Base-by-base conservation (phyloP, 2,329 filamentous ascomycete species). In the Graphiopsis chlorocephala region DNA sequence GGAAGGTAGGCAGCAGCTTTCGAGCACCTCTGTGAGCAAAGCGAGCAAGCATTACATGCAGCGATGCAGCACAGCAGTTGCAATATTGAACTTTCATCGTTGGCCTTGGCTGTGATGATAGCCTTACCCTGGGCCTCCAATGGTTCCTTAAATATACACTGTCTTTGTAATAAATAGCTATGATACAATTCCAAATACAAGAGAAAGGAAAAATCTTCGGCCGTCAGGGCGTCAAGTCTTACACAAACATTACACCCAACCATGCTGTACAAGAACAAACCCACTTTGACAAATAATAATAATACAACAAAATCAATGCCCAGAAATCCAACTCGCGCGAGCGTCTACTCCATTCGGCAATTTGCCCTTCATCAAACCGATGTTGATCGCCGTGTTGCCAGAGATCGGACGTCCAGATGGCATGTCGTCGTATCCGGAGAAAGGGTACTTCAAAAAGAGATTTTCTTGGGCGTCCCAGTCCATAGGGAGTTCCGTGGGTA, bases 381-480 rank as follows among this genome's bases (percentile, higher is more conserved):
- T 57, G 17, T 66, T 56, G 25, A 66, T 52, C 35, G 64, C 64
- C 25, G 64, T 66, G 47, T 63, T 66, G 25, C 64, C 64, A 3
- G 29, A n/a, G 26, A 53, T 55, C 5, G 33, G 48, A 25, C 50
- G 59, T 4, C 52, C 59, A 12, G 33, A 31, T n/a, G 48, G 61
- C 52, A 59, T 33, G 33, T 59, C 47, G 20, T 63, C 58, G 38
- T 59, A 52, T 14, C 52, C 42, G 12, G 50, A 15, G 14, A 33
- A 38, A n/a, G 59, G 42, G 20, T 63, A 33, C 28, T 64, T 52
- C 59, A 57, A 29, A 53, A 63, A 62, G 8, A 61, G 42, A 11
- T 58, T 63, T 17, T 64, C 50, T 31, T 64, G 45, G 11, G 63
- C 64, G 42, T 64, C 61, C 60, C 56, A 66, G 45, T 66, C 61